A percentile compares a stretch with the other conserved stretches of the same genome.
phyloP scores from a whole-genome alignment of 306 rosid species.

The Ormosia semicastrata region DNA sequence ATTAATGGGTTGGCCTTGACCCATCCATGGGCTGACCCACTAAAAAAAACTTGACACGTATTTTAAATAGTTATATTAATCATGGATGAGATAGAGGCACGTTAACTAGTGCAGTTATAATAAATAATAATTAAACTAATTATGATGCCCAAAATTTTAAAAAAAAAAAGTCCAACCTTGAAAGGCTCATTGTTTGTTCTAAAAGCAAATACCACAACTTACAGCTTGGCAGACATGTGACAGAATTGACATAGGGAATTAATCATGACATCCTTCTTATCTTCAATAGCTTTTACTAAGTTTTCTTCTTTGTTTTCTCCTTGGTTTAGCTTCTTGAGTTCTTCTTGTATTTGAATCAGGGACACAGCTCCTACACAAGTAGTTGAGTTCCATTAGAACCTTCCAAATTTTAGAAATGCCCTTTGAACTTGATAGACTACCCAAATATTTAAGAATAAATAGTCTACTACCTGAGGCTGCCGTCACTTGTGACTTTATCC shows the following conservation, averaged over 20 bases:
- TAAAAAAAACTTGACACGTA: too few species aligned
- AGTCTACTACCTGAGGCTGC: slow-evolving; percentile 89
- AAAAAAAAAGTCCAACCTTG: too few species aligned
- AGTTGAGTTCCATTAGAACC: slow-evolving; percentile 25
- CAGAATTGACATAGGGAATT: slow-evolving; percentile 84
- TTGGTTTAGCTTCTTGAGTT: slow-evolving; percentile 63
- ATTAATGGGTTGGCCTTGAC: too few species aligned
- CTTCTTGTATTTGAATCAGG: slow-evolving; percentile 88
- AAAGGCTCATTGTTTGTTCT: too few species aligned
- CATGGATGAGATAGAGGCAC: too few species aligned
- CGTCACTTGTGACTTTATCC: slow-evolving; percentile 87
- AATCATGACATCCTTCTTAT: slow-evolving; percentile 76
- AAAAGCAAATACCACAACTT: slow-evolving; percentile 49
- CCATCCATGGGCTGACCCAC: too few species aligned
- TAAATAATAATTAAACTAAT: too few species aligned
- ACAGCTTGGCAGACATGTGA: slow-evolving; percentile 86
- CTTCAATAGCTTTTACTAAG: slow-evolving; percentile 67
- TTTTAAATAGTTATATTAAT: too few species aligned
- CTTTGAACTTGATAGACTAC: slow-evolving; percentile 21
- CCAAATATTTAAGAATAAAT: background rate
- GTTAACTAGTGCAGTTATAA: too few species aligned
- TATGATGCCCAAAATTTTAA: too few species aligned
- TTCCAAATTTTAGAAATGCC: background rate
- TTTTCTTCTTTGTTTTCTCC: slow-evolving; percentile 72
- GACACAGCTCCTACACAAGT: slow-evolving; percentile 83